These are phyloP conservation scores for Pisolithus microcarpus DNA, from an alignment of 768 basidiomycete species.

Conservation along the genomic window DNA sequence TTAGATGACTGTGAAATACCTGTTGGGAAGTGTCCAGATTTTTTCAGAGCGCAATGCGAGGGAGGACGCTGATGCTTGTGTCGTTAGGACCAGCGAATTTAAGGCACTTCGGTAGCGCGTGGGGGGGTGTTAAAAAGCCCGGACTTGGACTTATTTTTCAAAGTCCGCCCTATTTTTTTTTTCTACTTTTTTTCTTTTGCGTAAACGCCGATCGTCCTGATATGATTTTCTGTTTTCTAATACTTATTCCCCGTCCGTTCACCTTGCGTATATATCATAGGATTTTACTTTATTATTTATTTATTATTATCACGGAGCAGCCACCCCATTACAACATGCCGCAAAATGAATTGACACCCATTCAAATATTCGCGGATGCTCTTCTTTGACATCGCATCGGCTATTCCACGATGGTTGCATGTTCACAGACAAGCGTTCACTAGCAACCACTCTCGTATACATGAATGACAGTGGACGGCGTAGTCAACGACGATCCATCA, in stretches of 20 bases:
- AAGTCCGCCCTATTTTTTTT: conserved; percentile 20
- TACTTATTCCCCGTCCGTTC: neutral
- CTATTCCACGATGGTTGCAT: neutral
- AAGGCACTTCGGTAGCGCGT: conserved; percentile 36
- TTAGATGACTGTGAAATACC: conserved; percentile 31
- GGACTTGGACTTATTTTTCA: conserved; percentile 30
- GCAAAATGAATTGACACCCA: conserved; percentile 12
- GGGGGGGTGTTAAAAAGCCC: conserved; percentile 30
- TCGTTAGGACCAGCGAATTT: conserved; percentile 31
- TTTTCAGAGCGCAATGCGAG: conserved; percentile 26
- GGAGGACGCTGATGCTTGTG: conserved; percentile 26
- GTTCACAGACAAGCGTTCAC: conserved; percentile 3
- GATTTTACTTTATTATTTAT: neutral
- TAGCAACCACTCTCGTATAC: conserved; percentile 15
- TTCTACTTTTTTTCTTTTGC: conserved; percentile 6
- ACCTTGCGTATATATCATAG: neutral
- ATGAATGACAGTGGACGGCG: conserved; percentile 14
- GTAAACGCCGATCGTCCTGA: conserved; percentile 21
- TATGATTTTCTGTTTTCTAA: neutral
- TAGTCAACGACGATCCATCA: conserved; percentile 7
- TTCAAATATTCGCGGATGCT: neutral
- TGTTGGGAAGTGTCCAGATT: conserved; percentile 29
- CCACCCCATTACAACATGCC: neutral
- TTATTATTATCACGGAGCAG: neutral
- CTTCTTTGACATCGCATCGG: neutral